Evolutionary conservation across 2,329 filamentous ascomycete genomes (phyloP), one percentile per base, ranked within the genome.

Genomic region (Geosmithia flava): DNA sequence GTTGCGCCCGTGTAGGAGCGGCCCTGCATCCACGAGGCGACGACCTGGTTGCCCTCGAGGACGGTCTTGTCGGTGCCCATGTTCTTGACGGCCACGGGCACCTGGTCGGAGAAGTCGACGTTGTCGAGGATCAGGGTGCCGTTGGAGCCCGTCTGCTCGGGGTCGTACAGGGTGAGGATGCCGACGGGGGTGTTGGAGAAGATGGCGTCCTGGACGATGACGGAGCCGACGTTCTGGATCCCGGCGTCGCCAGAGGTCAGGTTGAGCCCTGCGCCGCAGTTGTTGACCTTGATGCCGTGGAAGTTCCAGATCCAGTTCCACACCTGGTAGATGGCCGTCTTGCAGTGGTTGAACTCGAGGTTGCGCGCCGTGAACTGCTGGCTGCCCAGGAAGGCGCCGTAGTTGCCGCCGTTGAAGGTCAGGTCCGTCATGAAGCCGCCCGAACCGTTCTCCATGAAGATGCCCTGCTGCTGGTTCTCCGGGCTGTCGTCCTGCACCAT

Each of bases 221-320:
- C 76, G 1, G 91, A 95, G 49, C 93, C 93, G 47, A 95, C 89
- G 11, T 80, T 84, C 68, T 93, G 85, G 55, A 59, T 55, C n/a
- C 72, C 68, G 30, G 69, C 68, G 33, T 69, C 62, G 23, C 72
- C 77, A 45, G 76, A 78, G 47, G 83, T 78, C 80, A 95, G 87
- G 65, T 94, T 85, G 53, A 94, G 70, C 48, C 86, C 88, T 40
- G 90, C 67, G n/a, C 71, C 68, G 60, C 83, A 87, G 61, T 83
- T 80, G 62, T 87, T 81, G 65, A 94, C 86, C 44, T 68, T 75
- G 39, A 94, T 56, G 37, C 78, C 84, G 61, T 91, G 87, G 66
- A 93, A 79, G 43, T 83, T 80, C 83, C 85, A 94, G 17, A 81
- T 72, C 88, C 88, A 95, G 69, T 91, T 87, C 88, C 88, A 95